Conservation (phyloP, 2,329 filamentous ascomycete genomes). For the Arthroderma uncinatum region DNA sequence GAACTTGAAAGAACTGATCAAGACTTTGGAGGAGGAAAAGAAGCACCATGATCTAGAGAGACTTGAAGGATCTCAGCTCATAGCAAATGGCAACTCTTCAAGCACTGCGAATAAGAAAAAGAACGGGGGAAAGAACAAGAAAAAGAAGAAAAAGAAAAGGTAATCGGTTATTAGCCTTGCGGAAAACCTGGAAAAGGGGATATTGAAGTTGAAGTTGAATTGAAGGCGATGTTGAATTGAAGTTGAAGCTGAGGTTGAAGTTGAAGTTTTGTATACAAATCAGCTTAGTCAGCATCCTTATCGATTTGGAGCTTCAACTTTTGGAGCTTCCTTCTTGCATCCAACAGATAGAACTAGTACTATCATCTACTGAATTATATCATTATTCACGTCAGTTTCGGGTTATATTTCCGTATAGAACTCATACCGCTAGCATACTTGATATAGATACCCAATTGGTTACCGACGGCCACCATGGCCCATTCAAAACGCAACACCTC, state of each 20-base stretch:
- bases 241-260: too few species aligned
- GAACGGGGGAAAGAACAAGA: background rate
- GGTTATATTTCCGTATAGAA: background rate
- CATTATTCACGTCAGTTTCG: background rate
- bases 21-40: background rate
- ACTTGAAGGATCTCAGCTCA: background rate
- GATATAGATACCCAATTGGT: background rate
- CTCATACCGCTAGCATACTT: background rate
- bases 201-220: too few species aligned
- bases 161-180: background rate
- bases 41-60: background rate
- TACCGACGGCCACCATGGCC: slow-evolving; percentile 24
- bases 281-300: background rate
- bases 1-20: background rate
- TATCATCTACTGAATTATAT: background rate
- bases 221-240: too few species aligned
- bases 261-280: too few species aligned
- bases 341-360: background rate
- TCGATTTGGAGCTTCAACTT: background rate
- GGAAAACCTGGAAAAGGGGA: background rate
- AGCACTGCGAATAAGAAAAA: background rate
- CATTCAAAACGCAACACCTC: slow-evolving; percentile 75
- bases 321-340: background rate
- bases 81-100: background rate
- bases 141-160: background rate